Percentiles rank a stretch among this genome's conserved stretches.
phyloP scores from a whole-genome alignment of 2,329 filamentous ascomycete genomes.

The Colletotrichum incanum region DNA sequence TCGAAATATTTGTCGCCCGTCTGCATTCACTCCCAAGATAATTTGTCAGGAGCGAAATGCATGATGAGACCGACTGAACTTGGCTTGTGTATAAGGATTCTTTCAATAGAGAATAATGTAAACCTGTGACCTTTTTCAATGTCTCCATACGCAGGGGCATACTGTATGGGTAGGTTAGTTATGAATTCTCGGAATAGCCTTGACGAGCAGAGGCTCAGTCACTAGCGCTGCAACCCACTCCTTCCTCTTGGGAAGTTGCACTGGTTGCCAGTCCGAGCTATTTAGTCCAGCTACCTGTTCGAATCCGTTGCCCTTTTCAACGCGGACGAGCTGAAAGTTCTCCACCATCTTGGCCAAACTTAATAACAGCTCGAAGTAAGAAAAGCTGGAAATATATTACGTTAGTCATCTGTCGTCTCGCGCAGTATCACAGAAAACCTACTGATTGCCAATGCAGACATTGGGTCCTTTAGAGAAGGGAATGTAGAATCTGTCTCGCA shows the following conservation, averaged over 20 bases:
- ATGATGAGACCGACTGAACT: neutral
- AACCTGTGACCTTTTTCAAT: no score
- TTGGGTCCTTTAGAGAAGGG: conserved; percentile 51
- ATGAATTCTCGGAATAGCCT: neutral
- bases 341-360: conserved; percentile 2
- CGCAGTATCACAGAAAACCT: conserved; percentile 19
- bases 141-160: accelerated
- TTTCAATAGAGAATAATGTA: neutral
- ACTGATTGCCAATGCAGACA: conserved; percentile 50
- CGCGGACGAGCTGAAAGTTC: neutral
- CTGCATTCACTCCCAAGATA: neutral
- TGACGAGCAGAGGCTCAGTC: conserved; percentile 4
- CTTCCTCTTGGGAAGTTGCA: conserved; percentile 43
- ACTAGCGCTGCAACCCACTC: conserved; percentile 47
- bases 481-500: conserved; percentile 49
- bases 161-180: neutral
- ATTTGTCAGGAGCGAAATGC: neutral
- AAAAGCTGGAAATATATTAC: conserved; percentile 1
- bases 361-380: conserved; percentile 11
- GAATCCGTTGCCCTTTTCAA: neutral
- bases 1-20: neutral
- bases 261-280: conserved; percentile 39
- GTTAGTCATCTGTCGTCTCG: neutral
- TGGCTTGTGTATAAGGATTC: neutral
- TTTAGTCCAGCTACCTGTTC: neutral